Conservation (phyloP, 2,329 filamentous ascomycete species). For the Verticillium tricorpus region DNA sequence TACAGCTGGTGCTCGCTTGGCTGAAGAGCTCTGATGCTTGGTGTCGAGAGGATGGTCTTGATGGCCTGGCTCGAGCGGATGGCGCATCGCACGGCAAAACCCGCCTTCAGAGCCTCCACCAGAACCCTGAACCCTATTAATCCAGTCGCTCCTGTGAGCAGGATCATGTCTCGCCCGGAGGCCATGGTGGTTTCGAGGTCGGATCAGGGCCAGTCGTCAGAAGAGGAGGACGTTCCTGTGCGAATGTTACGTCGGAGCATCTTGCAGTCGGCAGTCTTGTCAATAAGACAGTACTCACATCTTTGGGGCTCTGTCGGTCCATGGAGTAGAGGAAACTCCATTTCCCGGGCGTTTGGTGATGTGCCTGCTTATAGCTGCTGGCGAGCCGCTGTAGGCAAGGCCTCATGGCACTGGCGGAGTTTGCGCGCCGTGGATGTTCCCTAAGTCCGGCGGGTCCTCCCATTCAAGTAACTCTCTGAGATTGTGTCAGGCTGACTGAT, state of each 20-base stretch:
- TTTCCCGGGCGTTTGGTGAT: not conserved
- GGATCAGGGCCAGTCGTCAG: not conserved
- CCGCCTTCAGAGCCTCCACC: slow-evolving; percentile 16
- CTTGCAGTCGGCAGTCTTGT: not conserved
- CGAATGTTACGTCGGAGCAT: not conserved
- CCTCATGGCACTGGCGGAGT: not conserved
- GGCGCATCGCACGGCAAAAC: slow-evolving; percentile 23
- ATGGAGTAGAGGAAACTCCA: not conserved
- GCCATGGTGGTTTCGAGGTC: not conserved
- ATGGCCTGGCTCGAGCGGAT: slow-evolving; percentile 18
- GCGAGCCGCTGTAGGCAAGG: not conserved
- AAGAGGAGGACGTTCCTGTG: not conserved
- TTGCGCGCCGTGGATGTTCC: not conserved
- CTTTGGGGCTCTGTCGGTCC: not conserved
- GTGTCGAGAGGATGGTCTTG: slow-evolving; percentile 1
- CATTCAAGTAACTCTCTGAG: not conserved
- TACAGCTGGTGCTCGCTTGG: slow-evolving; percentile 4
- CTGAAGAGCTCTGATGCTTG: slow-evolving; percentile 10
- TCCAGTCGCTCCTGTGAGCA: slow-evolving; percentile 25
- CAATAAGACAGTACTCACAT: not conserved
- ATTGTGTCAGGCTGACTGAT: not conserved
- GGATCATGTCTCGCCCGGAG: slow-evolving; percentile 6
- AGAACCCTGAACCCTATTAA: slow-evolving; percentile 23
- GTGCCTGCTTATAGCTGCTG: not conserved
- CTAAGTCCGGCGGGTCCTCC: not conserved